Base-by-base conservation (phyloP, 768 basidiomycete species). In the Pisolithus tinctorius region DNA sequence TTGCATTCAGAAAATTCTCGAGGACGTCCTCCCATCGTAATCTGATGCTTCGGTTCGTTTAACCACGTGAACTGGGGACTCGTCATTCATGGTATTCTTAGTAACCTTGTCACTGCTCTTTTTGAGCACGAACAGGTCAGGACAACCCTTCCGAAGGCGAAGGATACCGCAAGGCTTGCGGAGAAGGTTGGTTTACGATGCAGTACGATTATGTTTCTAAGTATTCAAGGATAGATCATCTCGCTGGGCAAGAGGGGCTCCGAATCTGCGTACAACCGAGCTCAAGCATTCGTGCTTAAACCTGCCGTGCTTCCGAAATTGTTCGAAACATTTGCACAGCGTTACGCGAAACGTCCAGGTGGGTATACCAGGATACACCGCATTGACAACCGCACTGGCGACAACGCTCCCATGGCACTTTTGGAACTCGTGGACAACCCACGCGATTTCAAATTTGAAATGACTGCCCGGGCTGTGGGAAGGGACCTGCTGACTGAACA, bases 361-460 rank as follows among this genome's bases (percentile, higher is more conserved):
- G 96, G 96, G 8, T 99, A 97, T 72, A 98, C 95, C 5, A 84
- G 96, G 23, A 85, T 98, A 54, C 84, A 92, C 66, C 91, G 86
- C 65, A 89, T 84, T 56, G 95, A 94, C n/a, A 81, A 86, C 65
- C 82, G 95, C 5, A 75, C 72, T 50, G 93, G 94, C 13, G 96
- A 99, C 73, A 90, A 94, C 60, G 96, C 96, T 25, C 92, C 93
- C 2, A 78, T 85, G 60, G 93, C 94, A 4, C 81, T 99, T 55
- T 69, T 99, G 41, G 91, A 95, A 66, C 75, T 99, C n/a, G 94
- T 98, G 29, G 96, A 98, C 73, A 88, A 88, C 61, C 91, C 92
- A 14, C 75, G 79, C 52, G 96, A 99, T 71, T 71, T 97, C 40
- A 83, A 84, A 54, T 88, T 84, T 64, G 92, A 94, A 65, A 81